Conservation (phyloP, 139 green algal species). For the Picocystis salinarum region DNA sequence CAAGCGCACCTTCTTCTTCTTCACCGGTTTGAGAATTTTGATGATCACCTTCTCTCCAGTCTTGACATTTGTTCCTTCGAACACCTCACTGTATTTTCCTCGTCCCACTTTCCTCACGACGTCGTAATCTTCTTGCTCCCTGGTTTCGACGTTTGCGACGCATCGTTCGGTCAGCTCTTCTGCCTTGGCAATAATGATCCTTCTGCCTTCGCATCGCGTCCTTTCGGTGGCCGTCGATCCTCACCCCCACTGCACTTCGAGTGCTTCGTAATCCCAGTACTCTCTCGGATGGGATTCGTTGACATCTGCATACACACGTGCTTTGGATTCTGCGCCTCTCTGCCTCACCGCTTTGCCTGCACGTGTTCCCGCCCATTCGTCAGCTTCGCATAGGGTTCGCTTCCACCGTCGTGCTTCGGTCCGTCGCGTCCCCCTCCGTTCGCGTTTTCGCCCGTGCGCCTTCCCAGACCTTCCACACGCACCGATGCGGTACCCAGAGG, state of each 20-base stretch:
- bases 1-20: slow-evolving; percentile 82
- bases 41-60: slow-evolving; percentile 10
- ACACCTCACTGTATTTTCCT: slow-evolving; percentile 98
- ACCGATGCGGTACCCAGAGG: too few species aligned
- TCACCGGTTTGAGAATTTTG: slow-evolving; percentile 91
- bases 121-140: slow-evolving; percentile 86
- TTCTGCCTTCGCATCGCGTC: neutral
- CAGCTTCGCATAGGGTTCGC: too few species aligned
- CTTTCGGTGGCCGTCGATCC: neutral
- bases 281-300: slow-evolving; percentile 54
- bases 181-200: neutral
- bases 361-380: too few species aligned
- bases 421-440: too few species aligned
- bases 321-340: too few species aligned
- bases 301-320: slow-evolving; percentile 58
- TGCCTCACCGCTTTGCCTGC: too few species aligned
- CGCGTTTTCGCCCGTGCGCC: too few species aligned
- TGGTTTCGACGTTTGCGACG: slow-evolving; percentile 5
- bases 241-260: slow-evolving; percentile 62
- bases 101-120: slow-evolving; percentile 85
- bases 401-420: too few species aligned
- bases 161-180: neutral
- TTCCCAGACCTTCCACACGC: too few species aligned
- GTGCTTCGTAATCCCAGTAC: slow-evolving; percentile 92
- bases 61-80: slow-evolving; percentile 51